Base-by-base conservation (phyloP, 2,329 filamentous ascomycete genomes). In the Corinectria fuckeliana region DNA sequence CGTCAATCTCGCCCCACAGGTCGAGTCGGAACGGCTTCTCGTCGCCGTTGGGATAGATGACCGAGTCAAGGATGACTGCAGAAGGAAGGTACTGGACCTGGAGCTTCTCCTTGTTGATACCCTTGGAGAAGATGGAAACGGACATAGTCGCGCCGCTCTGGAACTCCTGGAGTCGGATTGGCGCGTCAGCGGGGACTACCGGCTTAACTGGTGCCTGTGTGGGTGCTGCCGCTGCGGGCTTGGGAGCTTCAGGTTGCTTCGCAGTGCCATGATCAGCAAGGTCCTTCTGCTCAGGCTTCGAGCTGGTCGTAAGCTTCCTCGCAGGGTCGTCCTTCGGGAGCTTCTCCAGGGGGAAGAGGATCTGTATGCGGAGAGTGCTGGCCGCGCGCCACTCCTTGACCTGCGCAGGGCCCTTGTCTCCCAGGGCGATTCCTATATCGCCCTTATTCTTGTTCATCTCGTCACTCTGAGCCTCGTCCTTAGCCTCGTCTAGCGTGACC, bases 1-100 rank as follows among this genome's bases (percentile, higher is more conserved):
- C 75, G 51, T 91, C 84, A 67, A 96, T 87, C 9, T 82, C 73
- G 13, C 83, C 86, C 73, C 83, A 92, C 3, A 94, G 84, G 5
- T 90, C 63, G 3, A 83, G 87, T 16, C 88, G 82, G 41, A 92
- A 82, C 1, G 81, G 82, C 70, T 86, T 88, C 60, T 85, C 82
- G 64, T 85, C 90, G 39, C 84, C 82, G 26, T 68, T 75, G 1
- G 76, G 76, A 34, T 75, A 75, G 16, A 76, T 61, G 8, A 77
- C 32, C 1, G 68, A 62, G 34, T 74, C 58, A 1, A 78, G 56
- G 0, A 58, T 61, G 5, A 76, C 74, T 4, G 63, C 64, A 1
- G 52, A 61, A 1, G 70, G 63, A 1, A 57, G 56, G 49, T 75
- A 78, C 7, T 77, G 68, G 3, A 82, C 74, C 34, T 74, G 56